Conservation (phyloP, 2,329 filamentous ascomycete species). For the Botrytis cinerea region DNA sequence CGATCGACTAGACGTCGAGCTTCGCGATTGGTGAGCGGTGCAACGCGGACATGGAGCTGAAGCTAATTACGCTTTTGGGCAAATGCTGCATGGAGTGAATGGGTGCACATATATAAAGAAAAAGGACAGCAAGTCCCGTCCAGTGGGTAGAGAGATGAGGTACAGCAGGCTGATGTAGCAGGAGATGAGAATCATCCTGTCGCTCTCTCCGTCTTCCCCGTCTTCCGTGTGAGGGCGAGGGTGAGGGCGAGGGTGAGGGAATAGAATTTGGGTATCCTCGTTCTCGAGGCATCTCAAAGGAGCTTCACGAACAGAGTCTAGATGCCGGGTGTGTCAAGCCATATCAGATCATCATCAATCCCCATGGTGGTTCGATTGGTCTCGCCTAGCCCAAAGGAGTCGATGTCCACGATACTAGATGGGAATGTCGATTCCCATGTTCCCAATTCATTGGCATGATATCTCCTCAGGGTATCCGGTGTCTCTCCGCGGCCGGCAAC, state of each 20-base stretch:
- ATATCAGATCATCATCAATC: background rate
- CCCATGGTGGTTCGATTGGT: background rate
- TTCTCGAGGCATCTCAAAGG: background rate
- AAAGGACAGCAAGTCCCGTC: constrained; percentile 19
- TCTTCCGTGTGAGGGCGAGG: background rate
- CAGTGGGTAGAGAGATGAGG: constrained; percentile 21
- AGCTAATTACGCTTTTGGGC: constrained; percentile 20
- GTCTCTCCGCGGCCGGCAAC: constrained; percentile 12
- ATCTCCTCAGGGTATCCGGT: constrained; percentile 17
- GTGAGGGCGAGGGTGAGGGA: background rate
- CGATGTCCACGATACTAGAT: background rate
- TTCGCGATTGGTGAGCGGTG: constrained; percentile 7
- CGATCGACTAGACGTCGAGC: background rate
- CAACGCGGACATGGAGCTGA: constrained; percentile 16
- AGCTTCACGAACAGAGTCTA: background rate
- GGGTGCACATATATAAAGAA: constrained; percentile 23
- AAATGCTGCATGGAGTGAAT: constrained; percentile 12
- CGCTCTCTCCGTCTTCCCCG: constrained; percentile 6
- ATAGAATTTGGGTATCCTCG: background rate
- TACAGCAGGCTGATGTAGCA: constrained; percentile 15
- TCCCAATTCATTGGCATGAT: constrained; percentile 2
- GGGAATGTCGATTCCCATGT: constrained; percentile 8
- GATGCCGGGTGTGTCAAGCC: background rate
- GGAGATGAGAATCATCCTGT: constrained; percentile 17
- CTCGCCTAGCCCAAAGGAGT: background rate